Base-by-base conservation (phyloP, 768 basidiomycete species). In the Steccherinum ochraceum region DNA sequence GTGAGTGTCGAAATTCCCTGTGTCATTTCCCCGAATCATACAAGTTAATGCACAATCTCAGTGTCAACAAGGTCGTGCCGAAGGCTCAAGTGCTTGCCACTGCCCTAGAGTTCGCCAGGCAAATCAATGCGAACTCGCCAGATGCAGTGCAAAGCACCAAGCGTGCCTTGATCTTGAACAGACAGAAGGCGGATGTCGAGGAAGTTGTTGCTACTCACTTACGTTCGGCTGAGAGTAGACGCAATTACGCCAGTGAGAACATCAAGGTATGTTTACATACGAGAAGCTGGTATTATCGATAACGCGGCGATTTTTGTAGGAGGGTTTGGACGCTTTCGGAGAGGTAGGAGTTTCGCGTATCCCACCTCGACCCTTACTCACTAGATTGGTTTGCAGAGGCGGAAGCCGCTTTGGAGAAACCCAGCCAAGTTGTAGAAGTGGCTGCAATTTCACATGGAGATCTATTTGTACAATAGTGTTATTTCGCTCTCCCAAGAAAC, bases 81-180 rank as follows among this genome's bases (percentile, higher is more conserved):
- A 63, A 71, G 30, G 58, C 69, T 0, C 60, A 80, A 40, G 77
- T 90, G 2, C 58, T 92, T 11, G 56, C 77, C 4, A 72, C 80
- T 5, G 89, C 90, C 2, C 64, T 92, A 24, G 67, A 70, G 3
- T 64, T 81, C 50, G 89, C 91, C 2, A 67, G 72, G 48, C 69
- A 76, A 49, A 81, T 92, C 54, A 66, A 67, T 13, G 60, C 62
- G 20, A 87, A 86, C 58, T 89, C 87, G 1, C 91, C 90, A 0
- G 91, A 92, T 63, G 74, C 89, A 0, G 83, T 92, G 1, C 84
- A 86, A 56, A 74, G 78, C 43, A 85, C 88, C 2, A 93, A 92
- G 63, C 70, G 74, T n/a, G 85, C 76, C 1, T 68, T 93, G 7
- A 48, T 86, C 13, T 64, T 85, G 2, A 69, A 65, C 5, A 62